Conservation (phyloP, 2,329 filamentous ascomycete species). For the Penicillium sp. region DNA sequence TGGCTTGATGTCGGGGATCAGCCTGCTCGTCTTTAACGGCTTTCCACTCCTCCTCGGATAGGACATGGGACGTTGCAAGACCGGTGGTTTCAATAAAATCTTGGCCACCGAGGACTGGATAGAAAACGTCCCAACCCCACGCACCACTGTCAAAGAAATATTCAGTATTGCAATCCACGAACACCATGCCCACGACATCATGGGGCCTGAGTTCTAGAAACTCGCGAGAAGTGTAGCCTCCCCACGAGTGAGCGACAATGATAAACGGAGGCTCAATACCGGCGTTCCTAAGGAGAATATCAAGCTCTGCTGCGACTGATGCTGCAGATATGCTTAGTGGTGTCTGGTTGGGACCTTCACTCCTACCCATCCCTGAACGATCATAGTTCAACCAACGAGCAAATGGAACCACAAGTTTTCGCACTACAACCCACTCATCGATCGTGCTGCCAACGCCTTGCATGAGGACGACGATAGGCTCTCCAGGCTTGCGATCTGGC, state of each 20-base stretch:
- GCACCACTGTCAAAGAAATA: conserved; percentile 10
- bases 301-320: conserved; percentile 17
- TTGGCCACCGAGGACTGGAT: conserved; percentile 11
- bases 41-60: conserved; percentile 14
- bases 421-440: conserved; percentile 24
- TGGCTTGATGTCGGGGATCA: conserved; percentile 10
- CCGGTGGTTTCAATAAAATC: conserved; percentile 12
- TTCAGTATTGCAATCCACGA: conserved; percentile 18
- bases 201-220: conserved; percentile 14
- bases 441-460: conserved; percentile 22
- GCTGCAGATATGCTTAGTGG: conserved; percentile 12
- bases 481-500: conserved; percentile 18
- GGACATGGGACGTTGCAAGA: conserved; percentile 12
- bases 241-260: conserved; percentile 17
- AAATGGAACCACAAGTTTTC: conserved; percentile 19
- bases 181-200: conserved; percentile 16
- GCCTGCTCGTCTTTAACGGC: conserved; percentile 11
- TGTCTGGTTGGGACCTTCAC: conserved; percentile 13
- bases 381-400: conserved; percentile 25
- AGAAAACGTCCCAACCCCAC: conserved; percentile 9
- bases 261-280: conserved; percentile 14
- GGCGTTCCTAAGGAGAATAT: conserved; percentile 12
- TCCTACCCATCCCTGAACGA: conserved; percentile 24
- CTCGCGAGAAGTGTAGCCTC: conserved; percentile 18
- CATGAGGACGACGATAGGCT: conserved; percentile 25